Percentiles rank a stretch among this genome's conserved stretches.
Conservation (phyloP, 2,329 filamentous ascomycete species). For the Sphaceloma murrayae region DNA sequence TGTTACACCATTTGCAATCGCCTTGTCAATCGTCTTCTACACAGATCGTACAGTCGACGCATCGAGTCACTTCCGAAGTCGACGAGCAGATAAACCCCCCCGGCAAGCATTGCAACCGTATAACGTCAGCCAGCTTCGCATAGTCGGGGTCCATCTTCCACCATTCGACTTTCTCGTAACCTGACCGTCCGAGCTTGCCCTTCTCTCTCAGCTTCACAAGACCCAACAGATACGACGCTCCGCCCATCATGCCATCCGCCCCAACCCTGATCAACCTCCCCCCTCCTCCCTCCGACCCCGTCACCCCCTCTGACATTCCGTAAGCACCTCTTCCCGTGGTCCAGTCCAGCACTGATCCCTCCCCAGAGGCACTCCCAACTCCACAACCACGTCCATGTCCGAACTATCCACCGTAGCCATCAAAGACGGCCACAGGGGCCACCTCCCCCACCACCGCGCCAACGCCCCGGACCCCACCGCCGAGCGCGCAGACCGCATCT, state of each 20-base stretch:
- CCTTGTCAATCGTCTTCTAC: too few relatives aligned
- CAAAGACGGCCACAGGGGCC: constrained; percentile 88
- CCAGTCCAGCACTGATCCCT: constrained; percentile 21
- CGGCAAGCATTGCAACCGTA: too few relatives aligned
- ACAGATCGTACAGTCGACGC: too few relatives aligned
- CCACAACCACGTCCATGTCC: constrained; percentile 82
- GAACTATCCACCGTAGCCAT: constrained; percentile 88
- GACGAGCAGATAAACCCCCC: too few relatives aligned
- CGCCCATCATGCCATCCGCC: constrained; percentile 33
- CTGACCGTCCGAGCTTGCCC: too few relatives aligned
- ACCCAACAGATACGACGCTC: neutral
- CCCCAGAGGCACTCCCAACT: constrained; percentile 78
- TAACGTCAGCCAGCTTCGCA: too few relatives aligned
- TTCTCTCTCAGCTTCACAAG: constrained; percentile 1
- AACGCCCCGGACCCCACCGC: constrained; percentile 43
- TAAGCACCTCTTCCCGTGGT: constrained; percentile 34
- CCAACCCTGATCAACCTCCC: constrained; percentile 77
- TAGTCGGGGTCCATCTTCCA: too few relatives aligned
- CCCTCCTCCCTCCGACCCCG: constrained; percentile 68
- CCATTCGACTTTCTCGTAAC: too few relatives aligned
- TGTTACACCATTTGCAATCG: too few relatives aligned
- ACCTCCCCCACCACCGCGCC: constrained; percentile 53
- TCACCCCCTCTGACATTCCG: constrained; percentile 85
- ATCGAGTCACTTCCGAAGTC: too few relatives aligned
- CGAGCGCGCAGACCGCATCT: constrained; percentile 90